Evolutionary conservation across 495 filamentous ascomycete genomes (phyloP).

Genomic region (Ascobolus immersus): DNA sequence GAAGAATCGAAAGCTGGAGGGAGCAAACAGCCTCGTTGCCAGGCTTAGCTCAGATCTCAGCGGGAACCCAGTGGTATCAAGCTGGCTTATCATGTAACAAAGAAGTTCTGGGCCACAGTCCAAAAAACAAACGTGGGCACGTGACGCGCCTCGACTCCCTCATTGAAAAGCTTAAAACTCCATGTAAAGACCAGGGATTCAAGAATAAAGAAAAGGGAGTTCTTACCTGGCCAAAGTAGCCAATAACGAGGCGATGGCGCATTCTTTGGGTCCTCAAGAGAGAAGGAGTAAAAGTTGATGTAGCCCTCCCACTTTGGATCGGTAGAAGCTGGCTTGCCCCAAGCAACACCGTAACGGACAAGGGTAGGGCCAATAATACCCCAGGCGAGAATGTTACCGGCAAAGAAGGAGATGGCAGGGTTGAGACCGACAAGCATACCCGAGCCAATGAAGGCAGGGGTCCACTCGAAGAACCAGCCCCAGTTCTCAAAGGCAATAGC

Average conservation of each 20-base stretch:
- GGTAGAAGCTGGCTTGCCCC: slow-evolving; percentile 11
- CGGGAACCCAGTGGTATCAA: no score
- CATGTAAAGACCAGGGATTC: no score
- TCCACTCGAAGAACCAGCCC: slow-evolving; percentile 40
- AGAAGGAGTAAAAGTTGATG: slow-evolving; percentile 27
- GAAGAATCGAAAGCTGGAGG: no score
- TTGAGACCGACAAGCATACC: slow-evolving; percentile 43
- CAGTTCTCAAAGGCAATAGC: slow-evolving; percentile 36
- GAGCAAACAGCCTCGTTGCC: no score
- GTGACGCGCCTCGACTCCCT: no score
- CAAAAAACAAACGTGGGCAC: no score
- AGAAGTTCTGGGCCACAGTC: no score
- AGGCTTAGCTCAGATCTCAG: no score
- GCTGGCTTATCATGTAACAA: no score
- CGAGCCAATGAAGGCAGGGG: slow-evolving; percentile 39
- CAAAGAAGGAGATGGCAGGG: slow-evolving; percentile 35
- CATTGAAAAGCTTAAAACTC: no score
- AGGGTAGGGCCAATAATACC: slow-evolving; percentile 37
- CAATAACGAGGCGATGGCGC: slow-evolving; percentile 35
- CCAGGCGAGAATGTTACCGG: slow-evolving; percentile 34
- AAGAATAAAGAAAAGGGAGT: no score
- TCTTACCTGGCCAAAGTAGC: slow-evolving; percentile 34
- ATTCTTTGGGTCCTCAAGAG: slow-evolving; percentile 20
- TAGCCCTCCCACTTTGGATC: slow-evolving; percentile 27
- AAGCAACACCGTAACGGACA: slow-evolving; percentile 26